These are phyloP conservation scores for Raffaelea deltoideospora DNA, from an alignment of 2,329 filamentous ascomycete species.

Conservation along the genomic window DNA sequence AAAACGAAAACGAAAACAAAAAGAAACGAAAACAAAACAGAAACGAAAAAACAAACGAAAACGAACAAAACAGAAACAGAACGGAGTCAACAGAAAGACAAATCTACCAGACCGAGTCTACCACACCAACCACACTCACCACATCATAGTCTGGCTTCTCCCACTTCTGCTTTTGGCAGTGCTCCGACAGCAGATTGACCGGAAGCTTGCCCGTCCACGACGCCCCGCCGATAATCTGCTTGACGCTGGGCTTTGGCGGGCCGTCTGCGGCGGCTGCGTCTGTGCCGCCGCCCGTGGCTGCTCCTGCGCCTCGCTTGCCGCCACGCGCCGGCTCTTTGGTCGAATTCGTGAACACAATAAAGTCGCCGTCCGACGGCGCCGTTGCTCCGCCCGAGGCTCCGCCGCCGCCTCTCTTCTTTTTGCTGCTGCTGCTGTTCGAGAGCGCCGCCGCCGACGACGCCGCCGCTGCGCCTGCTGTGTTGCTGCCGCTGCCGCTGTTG, in stretches of 20 bases:
- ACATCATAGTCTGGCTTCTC: conserved; percentile 84
- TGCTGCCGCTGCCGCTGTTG: neutral
- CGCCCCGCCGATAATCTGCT: conserved; percentile 79
- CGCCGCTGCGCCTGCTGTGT: neutral
- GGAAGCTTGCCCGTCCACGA: conserved; percentile 97
- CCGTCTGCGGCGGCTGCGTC: conserved; percentile 12
- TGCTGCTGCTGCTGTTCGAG: neutral
- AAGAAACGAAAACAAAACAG: too few relatives aligned
- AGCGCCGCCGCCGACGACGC: neutral
- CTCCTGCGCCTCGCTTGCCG: neutral
- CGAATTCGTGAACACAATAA: conserved; percentile 42
- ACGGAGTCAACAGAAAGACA: too few relatives aligned
- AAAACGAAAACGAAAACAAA: too few relatives aligned
- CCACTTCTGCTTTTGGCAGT: conserved; percentile 94
- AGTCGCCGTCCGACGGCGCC: conserved; percentile 29
- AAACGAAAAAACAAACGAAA: too few relatives aligned
- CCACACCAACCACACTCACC: conserved; percentile 27
- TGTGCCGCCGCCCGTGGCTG: neutral
- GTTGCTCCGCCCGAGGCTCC: conserved; percentile 9
- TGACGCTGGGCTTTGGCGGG: conserved; percentile 46
- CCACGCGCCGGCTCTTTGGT: conserved; percentile 25
- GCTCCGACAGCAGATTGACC: conserved; percentile 82
- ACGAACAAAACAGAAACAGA: too few relatives aligned
- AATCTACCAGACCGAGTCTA: too few relatives aligned
- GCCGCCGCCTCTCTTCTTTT: conserved; percentile 7